These are phyloP conservation scores for Suillus cothurnatus DNA, from an alignment of 768 basidiomycete genomes.

Conservation along the genomic window DNA sequence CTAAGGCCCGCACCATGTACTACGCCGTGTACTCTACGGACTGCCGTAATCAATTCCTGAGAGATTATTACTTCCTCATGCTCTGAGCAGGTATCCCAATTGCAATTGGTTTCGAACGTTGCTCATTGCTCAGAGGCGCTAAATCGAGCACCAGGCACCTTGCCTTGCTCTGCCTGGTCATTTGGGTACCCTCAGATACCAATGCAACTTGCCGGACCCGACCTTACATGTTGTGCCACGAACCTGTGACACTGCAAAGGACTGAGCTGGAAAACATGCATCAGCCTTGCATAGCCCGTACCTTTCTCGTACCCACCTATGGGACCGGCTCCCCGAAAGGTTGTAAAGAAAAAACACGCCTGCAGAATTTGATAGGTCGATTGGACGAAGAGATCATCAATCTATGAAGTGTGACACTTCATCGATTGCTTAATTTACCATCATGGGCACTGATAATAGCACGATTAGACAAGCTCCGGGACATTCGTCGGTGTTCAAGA, in stretches of 20 bases:
- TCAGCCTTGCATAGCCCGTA: not conserved
- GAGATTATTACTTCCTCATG: not conserved
- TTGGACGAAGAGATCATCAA: not conserved
- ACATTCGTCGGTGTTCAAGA: not conserved
- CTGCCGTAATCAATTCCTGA: not conserved
- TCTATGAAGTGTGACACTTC: not conserved
- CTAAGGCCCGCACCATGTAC: not conserved
- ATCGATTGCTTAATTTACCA: not conserved
- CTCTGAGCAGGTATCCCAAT: not conserved
- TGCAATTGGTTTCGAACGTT: not conserved
- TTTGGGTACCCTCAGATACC: not conserved
- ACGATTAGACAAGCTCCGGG: no score
- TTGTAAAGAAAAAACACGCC: not conserved
- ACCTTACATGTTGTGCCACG: not conserved
- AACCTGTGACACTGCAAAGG: not conserved
- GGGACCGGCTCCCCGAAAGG: not conserved
- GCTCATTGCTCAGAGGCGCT: no score
- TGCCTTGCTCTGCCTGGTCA: not conserved
- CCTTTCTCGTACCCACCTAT: not conserved
- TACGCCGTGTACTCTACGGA: not conserved
- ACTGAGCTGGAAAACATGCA: not conserved
- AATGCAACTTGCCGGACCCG: no score
- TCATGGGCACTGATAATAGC: not conserved
- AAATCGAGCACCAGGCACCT: no score
- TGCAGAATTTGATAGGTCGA: not conserved